Evolutionary conservation across 495 filamentous ascomycete genomes (phyloP), one percentile per base, ranked within the genome.

Genomic region (Chaetomidium leptoderma): DNA sequence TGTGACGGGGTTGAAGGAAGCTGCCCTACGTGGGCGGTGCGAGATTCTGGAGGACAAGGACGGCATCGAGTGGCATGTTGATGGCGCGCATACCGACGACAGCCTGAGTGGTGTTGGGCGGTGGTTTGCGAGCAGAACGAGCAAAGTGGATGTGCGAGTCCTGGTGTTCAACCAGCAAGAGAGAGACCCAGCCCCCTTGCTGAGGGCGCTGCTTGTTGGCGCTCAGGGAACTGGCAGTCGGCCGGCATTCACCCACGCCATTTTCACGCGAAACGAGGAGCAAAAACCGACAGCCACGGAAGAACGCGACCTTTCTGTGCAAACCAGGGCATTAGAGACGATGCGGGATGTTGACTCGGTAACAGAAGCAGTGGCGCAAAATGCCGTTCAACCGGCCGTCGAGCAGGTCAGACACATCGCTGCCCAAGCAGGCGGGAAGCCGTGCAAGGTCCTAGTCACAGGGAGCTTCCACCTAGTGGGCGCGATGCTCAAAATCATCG

Each of bases 111-210:
- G 84, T 24, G 83, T 85, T 1, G 89, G 81, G 2, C 76, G 76
- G 51, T 96, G 92, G 91, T 95, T 93, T 66, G 58, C 73, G 59
- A 67, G 53, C 59, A 23, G 65, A 53, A 45, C 68, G 62, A 55
- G 54, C 1, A 63, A 35, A 1, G 60, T 62, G 0, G 47, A 39
- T 8, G 45, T 62, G 16, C 46, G 62, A 5, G 60, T 96, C 26
- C 73, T 98, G 46, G 79, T 98, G 45, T 98, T 98, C 77, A 97
- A 97, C 73, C 93, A 97, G 67, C 90, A 96, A 66, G 90, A 89
- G 14, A 83, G 93, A 14, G 85, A 95, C 63, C 86, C 76, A 56
- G 72, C 49, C 1, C 78, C 78, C 3, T 79, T 97, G 14, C 61
- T 87, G 11, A 51, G 64, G 1, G 78, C 79, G 2, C 66, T 92